Evolutionary conservation across 345 rosid species (phyloP), one percentile per base, ranked within the genome.

Genomic region (Acer saccharum): DNA sequence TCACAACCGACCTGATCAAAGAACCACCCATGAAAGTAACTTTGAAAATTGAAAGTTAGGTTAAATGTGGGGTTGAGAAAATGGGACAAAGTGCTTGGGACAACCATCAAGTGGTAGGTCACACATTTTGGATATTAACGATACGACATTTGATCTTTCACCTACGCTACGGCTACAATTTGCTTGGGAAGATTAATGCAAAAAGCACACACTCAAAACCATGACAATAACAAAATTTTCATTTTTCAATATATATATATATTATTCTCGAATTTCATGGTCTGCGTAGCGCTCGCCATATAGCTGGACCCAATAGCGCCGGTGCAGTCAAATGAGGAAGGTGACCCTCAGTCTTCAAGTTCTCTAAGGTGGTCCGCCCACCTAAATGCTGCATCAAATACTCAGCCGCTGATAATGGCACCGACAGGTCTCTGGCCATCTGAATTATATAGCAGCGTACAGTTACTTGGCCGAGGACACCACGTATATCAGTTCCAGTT

Each of bases 291-390:
- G 87, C 86, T 46, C 88, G 87, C 75, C 81, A 82, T 78, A 88
- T 78, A 4, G 65, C 83, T 17, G 72, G 87, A 0, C 86, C 87
- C 76, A 88, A 72, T 50, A 75, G 63, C 16, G 41, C 55, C 10
- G 89, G 90, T 4, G 88, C 87, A 32, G 86, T 83, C 72, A 88
- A 73, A 79, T 88, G 90, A 11, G 90, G 90, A 77, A 88, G 67
- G 76, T 88, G 90, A 27, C 90, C 90, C 76, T 85, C 88, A 41
- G 80, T 81, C 67, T 74, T 65, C 44, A 88, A 78, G 65, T 79
- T 74, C 79, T 86, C 89, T 65, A 88, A 83, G 6, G 90, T 84
- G 83, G 76, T 81, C 79, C 77, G 80, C 50, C 89, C 88, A 12
- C 89, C 90, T 61, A 88, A 81, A 76, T 88, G 88, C 73, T 35